A percentile compares a stretch with the other conserved stretches of the same genome.
Evolutionary conservation across 2,329 filamentous ascomycete species (phyloP).

Genomic region (Leptodontidium sp.): DNA sequence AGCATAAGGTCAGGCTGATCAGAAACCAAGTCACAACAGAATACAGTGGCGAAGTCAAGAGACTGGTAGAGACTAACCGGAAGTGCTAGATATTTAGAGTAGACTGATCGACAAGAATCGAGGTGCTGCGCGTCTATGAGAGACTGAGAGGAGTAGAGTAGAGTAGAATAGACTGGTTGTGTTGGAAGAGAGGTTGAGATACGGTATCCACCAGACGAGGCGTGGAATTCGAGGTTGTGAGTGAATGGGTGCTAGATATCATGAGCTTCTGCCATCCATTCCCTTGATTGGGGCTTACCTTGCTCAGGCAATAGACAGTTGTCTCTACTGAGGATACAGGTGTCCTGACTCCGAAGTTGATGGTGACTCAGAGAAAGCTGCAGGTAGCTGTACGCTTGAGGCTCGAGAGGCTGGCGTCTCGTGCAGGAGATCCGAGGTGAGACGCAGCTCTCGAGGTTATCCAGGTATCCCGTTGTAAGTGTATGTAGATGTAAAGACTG

Average conservation of each 20-base stretch:
- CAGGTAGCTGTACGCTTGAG: neutral
- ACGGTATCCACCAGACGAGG: neutral
- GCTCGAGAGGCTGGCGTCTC: neutral
- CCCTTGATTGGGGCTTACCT: neutral
- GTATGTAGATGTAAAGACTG: neutral
- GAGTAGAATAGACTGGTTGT: neutral
- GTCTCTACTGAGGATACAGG: neutral
- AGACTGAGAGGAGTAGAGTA: neutral
- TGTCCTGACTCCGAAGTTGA: neutral
- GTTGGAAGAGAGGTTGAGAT: neutral
- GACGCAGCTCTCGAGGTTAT: neutral
- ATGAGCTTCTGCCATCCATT: neutral
- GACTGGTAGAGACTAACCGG: neutral
- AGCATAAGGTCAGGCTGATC: neutral
- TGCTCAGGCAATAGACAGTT: neutral
- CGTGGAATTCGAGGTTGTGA: neutral
- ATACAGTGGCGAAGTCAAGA: neutral
- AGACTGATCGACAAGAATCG: neutral
- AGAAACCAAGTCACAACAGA: too few species aligned
- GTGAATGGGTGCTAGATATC: neutral
- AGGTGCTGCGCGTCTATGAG: neutral
- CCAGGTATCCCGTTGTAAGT: neutral
- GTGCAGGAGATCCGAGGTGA: neutral
- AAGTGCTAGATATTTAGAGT: neutral
- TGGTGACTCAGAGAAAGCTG: neutral